These are phyloP conservation scores for Rosa lucieae DNA, from an alignment of 306 rosid genomes.

Conservation along the genomic window DNA sequence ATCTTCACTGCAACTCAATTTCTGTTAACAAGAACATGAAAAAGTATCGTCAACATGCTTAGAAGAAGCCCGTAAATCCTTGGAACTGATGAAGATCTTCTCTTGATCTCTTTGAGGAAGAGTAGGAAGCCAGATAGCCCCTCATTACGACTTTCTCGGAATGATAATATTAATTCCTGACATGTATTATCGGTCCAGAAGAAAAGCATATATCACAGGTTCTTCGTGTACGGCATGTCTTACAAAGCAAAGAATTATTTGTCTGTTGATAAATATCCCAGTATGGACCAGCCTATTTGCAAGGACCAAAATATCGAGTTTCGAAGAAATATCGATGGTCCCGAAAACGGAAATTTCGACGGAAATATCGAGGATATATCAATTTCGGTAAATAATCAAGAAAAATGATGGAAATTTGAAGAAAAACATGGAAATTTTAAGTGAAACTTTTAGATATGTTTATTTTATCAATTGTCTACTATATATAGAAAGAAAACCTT, in stretches of 20 bases:
- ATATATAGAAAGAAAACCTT: too few relatives aligned
- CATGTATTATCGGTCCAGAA: conserved; percentile 13
- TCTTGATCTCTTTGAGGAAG: conserved; percentile 78
- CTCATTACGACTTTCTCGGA: conserved; percentile 27
- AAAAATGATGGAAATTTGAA: too few relatives aligned
- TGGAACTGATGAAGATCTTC: conserved; percentile 97
- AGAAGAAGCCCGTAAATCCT: conserved; percentile 89
- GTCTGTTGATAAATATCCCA: conserved; percentile 20
- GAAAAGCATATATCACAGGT: conserved; percentile 28
- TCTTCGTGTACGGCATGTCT: conserved; percentile 37
- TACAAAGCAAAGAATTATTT: conserved; percentile 1
- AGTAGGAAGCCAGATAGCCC: conserved; percentile 43
- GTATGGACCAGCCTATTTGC: conserved; percentile 16
- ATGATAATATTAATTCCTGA: conserved; percentile 41
- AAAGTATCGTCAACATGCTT: conserved; percentile 71
- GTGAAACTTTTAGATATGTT: too few relatives aligned
- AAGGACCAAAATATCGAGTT: too few relatives aligned
- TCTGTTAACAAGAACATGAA: conserved; percentile 34
- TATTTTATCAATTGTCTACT: too few relatives aligned
- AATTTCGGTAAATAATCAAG: too few relatives aligned
- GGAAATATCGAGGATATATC: too few relatives aligned
- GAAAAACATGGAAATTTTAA: too few relatives aligned
- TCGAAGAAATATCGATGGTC: too few relatives aligned
- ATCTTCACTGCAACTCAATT: conserved; percentile 6
- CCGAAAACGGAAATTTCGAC: too few relatives aligned